Conservation (phyloP, 768 basidiomycete species). For the Tulasnella sp. region DNA sequence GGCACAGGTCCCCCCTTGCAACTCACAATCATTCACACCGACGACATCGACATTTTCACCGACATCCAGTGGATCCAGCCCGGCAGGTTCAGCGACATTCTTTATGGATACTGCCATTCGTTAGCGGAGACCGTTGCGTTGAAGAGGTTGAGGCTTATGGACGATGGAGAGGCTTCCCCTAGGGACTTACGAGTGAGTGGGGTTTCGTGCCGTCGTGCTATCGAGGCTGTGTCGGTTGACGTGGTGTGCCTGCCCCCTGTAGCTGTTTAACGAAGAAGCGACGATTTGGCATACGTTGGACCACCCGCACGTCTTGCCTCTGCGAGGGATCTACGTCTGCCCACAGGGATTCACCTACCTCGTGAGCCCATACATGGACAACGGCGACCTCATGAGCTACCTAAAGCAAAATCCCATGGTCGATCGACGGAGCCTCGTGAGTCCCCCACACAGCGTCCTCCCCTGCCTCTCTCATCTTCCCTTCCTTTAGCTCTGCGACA, state of each 20-base stretch:
- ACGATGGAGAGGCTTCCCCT: neutral
- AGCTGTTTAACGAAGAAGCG: neutral
- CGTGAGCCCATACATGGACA: neutral
- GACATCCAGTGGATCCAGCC: neutral
- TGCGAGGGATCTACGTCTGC: neutral
- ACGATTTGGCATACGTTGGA: neutral
- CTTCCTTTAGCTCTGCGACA: neutral
- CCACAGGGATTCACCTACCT: neutral
- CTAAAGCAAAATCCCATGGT: neutral
- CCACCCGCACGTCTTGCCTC: neutral
- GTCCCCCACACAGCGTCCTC: neutral
- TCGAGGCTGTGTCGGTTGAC: neutral
- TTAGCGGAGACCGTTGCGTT: neutral
- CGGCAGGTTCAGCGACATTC: neutral
- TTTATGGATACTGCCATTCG: neutral
- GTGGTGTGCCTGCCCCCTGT: too few species aligned
- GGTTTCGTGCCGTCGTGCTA: neutral
- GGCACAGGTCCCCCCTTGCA: too few species aligned
- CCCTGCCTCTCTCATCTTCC: neutral
- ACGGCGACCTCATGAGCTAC: neutral
- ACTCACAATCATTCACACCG: too few species aligned
- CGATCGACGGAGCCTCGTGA: neutral
- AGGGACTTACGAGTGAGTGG: neutral
- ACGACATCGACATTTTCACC: neutral
- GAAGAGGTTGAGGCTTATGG: neutral